These are phyloP conservation scores for Cordyceps fumosorosea DNA, from an alignment of 2,329 filamentous ascomycete genomes.

Conservation along the genomic window DNA sequence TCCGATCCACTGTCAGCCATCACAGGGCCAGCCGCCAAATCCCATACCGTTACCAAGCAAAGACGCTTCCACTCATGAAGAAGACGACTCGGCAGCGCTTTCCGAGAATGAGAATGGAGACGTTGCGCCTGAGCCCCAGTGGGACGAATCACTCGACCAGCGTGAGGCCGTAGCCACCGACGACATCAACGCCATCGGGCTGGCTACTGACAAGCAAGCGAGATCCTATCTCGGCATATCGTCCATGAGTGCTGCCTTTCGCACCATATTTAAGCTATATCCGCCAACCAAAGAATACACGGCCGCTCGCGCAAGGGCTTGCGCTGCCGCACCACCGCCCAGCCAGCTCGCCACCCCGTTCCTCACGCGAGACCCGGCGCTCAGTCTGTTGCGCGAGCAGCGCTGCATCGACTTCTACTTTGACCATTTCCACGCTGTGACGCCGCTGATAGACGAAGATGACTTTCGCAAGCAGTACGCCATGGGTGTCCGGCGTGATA, in stretches of 20 bases:
- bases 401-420: conserved; percentile 54
- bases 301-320: conserved; percentile 20
- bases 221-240: conserved; percentile 59
- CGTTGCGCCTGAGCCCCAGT: conserved; percentile 21
- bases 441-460: conserved; percentile 53
- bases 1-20: background rate
- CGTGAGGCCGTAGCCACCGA: conserved; percentile 21
- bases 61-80: conserved; percentile 9
- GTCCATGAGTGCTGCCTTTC: conserved; percentile 54
- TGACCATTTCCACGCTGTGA: conserved; percentile 52
- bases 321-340: conserved; percentile 20
- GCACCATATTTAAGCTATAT: conserved; percentile 43
- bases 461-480: conserved; percentile 53
- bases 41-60: background rate
- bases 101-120: conserved; percentile 25
- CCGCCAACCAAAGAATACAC: conserved; percentile 24
- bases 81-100: conserved; percentile 19
- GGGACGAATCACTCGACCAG: conserved; percentile 24
- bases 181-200: conserved; percentile 26
- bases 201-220: conserved; percentile 47
- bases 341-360: conserved; percentile 27
- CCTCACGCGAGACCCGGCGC: conserved; percentile 36
- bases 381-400: conserved; percentile 24
- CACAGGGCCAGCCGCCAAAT: background rate
- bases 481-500: conserved; percentile 41